These are phyloP conservation scores for Collybia sordida DNA, from an alignment of 768 basidiomycete species.

Conservation along the genomic window DNA sequence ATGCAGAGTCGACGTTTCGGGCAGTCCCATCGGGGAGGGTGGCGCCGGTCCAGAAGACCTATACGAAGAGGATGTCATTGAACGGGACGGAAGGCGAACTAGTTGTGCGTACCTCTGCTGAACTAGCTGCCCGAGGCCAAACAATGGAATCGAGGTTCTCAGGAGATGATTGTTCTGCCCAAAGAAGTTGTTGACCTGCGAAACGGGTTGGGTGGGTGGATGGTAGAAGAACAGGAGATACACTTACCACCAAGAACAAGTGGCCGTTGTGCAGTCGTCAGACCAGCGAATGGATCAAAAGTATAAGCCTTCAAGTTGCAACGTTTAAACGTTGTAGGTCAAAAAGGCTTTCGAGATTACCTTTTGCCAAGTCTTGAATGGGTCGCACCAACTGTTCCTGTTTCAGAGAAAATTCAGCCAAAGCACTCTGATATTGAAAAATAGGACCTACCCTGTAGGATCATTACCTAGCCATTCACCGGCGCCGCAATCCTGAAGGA, in stretches of 20 bases:
- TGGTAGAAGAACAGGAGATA: not conserved
- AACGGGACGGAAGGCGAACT: not conserved
- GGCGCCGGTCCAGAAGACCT: constrained; percentile 71
- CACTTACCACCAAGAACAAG: constrained; percentile 69
- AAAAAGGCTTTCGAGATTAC: constrained; percentile 25
- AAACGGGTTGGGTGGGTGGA: not conserved
- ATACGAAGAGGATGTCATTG: not conserved
- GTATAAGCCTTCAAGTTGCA: constrained; percentile 47
- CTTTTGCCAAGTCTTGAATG: constrained; percentile 80
- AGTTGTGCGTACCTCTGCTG: constrained; percentile 48
- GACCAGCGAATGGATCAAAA: constrained; percentile 67
- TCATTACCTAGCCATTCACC: constrained; percentile 66
- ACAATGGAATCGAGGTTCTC: constrained; percentile 64
- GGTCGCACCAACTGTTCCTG: constrained; percentile 72
- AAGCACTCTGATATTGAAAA: not conserved
- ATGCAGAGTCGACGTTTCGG: constrained; percentile 42
- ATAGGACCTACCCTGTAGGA: constrained; percentile 34
- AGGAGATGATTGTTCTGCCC: constrained; percentile 74
- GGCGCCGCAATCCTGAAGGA: constrained; percentile 60
- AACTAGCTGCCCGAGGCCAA: constrained; percentile 73
- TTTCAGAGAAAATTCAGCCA: not conserved
- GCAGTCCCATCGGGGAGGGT: constrained; percentile 37
- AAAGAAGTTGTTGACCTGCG: constrained; percentile 62
- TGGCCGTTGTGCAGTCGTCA: constrained; percentile 42
- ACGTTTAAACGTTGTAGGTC: not conserved